Percentiles rank a stretch among this genome's conserved stretches.
These are phyloP conservation scores for Aspergillus floridensis DNA, from an alignment of 2,329 filamentous ascomycete species.

Conservation along the genomic window DNA sequence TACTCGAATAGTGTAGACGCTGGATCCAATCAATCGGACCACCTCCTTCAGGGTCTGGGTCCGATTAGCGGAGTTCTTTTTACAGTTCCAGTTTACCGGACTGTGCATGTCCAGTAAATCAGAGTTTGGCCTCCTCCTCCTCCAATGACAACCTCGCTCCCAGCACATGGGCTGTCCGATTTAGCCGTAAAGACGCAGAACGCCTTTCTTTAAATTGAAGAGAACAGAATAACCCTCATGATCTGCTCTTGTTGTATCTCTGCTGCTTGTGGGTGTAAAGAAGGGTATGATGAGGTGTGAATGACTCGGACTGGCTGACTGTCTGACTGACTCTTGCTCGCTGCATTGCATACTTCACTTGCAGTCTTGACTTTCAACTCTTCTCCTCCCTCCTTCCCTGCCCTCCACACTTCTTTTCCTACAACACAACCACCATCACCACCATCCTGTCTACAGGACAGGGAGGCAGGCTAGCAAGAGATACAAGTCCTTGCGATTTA, in stretches of 20 bases:
- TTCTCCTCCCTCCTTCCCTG: not conserved
- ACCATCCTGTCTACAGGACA: not conserved
- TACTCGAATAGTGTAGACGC: no score
- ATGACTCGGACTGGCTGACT: no score
- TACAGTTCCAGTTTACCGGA: no score
- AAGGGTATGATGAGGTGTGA: no score
- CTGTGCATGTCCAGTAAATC: not conserved
- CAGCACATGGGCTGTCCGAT: not conserved
- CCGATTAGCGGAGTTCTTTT: no score
- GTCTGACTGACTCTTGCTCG: not conserved
- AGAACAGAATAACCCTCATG: no score
- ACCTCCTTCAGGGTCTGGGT: no score
- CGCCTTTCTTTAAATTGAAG: no score
- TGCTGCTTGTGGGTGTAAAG: no score
- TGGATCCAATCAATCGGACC: no score
- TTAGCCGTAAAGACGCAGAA: not conserved
- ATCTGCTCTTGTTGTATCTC: no score
- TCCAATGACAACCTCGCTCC: not conserved
- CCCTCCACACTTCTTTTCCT: not conserved
- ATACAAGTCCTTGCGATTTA: not conserved
- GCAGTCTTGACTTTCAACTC: not conserved
- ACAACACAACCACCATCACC: not conserved
- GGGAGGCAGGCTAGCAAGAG: not conserved
- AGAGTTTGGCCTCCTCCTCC: not conserved
- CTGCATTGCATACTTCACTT: not conserved